Base-by-base conservation (phyloP, 2,329 filamentous ascomycete genomes). In the Colletotrichum sp. region DNA sequence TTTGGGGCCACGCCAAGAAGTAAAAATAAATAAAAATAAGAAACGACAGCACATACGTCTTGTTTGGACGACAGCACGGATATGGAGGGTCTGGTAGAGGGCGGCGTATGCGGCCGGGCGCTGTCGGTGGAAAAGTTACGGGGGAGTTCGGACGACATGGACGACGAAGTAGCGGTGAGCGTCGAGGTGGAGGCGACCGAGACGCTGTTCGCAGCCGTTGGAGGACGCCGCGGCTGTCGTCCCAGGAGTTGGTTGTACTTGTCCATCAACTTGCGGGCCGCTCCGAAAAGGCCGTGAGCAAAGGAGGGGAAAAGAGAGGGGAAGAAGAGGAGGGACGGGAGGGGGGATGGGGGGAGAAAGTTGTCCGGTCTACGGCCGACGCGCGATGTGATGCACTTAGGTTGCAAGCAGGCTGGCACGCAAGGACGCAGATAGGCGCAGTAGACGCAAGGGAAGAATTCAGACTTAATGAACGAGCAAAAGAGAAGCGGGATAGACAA, bases 81-180 rank as follows among this genome's bases (percentile, higher is more conserved):
- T 76, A 59, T 68, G 32, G 39, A 79, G 76, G 65, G 75, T 59
- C 72, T 64, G 26, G 71, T 69, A 26, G 76, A 77, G 12, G 76
- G 72, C 64, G 76, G 68, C 66, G 76, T 77, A 44, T 34, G 71
- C 16, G 76, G 68, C 49, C 64, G 64, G 24, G n/a, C 70, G 62
- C 63, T 73, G 21, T 64, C 71, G 28, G 30, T 70, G 18, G 76
- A 77, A 16, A 39, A 57, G 70, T 68, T 77, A 34, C 71, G 75
- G 57, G 75, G 69, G 63, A 44, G 71, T n/a, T 69, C 76, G 8
- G 78, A 76, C 10, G 78, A 76, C 66, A 68, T 59, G 30, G 52
- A 34, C 18, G 75, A 78, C 75, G 74, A 77, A 74, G 78, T 76
- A 71, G 78, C 77, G 78, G 78, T 76, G 28, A 64, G 32, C 71